These are phyloP conservation scores for Periconia sp. DNA, from an alignment of 2,329 filamentous ascomycete species.

Conservation along the genomic window DNA sequence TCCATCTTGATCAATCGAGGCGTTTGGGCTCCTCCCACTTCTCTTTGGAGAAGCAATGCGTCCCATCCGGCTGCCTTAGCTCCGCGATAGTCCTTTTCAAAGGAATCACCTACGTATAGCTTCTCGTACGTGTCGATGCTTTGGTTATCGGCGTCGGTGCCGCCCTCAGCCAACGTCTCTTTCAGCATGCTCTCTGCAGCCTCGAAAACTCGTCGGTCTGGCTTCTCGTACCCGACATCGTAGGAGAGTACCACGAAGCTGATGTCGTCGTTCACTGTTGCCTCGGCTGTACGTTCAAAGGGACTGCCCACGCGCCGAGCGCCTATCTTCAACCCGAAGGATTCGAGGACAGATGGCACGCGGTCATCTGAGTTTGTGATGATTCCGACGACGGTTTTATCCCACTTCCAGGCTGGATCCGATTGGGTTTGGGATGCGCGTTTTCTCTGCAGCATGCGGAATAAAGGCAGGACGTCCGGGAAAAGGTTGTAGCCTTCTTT, in stretches of 20 bases:
- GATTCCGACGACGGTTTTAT: conserved; percentile 55
- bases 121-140: conserved; percentile 37
- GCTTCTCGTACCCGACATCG: conserved; percentile 64
- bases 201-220: conserved; percentile 57
- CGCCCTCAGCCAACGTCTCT: conserved; percentile 28
- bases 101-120: conserved; percentile 59
- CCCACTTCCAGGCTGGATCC: conserved; percentile 35
- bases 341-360: conserved; percentile 56
- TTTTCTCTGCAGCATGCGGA: conserved; percentile 42
- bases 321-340: conserved; percentile 54
- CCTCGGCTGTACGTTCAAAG: conserved; percentile 22
- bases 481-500: conserved; percentile 56
- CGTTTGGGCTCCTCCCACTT: neutral
- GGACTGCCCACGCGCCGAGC: conserved; percentile 17
- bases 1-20: neutral
- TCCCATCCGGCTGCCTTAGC: conserved; percentile 53
- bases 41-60: conserved; percentile 41
- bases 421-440: neutral
- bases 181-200: conserved; percentile 53
- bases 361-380: conserved; percentile 66
- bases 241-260: conserved; percentile 66
- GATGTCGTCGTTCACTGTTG: conserved; percentile 41
- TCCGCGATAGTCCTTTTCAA: conserved; percentile 54
- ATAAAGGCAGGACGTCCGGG: conserved; percentile 49
- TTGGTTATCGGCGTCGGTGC: conserved; percentile 5